Conservation (phyloP, 148 eudicot species). For the Silene latifolia region DNA sequence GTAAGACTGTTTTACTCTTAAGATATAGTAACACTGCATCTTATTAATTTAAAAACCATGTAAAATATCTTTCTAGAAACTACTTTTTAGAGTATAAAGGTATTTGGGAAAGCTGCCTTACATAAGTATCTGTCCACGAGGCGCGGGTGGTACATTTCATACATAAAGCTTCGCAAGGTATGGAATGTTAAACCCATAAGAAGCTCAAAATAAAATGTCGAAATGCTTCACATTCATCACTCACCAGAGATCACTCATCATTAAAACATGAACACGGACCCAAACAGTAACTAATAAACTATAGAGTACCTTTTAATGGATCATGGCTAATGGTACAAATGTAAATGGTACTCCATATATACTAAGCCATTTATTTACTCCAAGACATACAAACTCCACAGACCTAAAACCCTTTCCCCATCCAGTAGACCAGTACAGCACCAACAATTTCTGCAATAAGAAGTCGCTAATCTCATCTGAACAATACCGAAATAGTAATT, state of each 20-base stretch:
- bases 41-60: too few species aligned
- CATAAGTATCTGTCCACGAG: background rate
- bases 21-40: too few species aligned
- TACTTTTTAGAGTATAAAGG: too few species aligned
- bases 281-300: background rate
- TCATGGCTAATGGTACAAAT: background rate
- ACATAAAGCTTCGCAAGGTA: background rate
- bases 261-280: background rate
- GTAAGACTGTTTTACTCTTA: too few species aligned
- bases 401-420: too few species aligned
- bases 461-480: background rate
- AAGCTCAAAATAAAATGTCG: background rate
- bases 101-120: background rate
- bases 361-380: background rate
- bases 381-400: background rate
- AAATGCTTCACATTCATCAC: slow-evolving; percentile 1
- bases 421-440: too few species aligned
- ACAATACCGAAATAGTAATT: background rate
- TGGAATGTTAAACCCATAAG: background rate
- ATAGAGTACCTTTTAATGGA: background rate
- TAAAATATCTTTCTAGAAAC: too few species aligned
- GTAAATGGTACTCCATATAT: background rate
- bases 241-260: background rate
- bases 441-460: background rate
- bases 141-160: slow-evolving; percentile 8